Evolutionary conservation across 139 green algal genomes (phyloP).

Genomic region (Mesotaenium endlicherianum): DNA sequence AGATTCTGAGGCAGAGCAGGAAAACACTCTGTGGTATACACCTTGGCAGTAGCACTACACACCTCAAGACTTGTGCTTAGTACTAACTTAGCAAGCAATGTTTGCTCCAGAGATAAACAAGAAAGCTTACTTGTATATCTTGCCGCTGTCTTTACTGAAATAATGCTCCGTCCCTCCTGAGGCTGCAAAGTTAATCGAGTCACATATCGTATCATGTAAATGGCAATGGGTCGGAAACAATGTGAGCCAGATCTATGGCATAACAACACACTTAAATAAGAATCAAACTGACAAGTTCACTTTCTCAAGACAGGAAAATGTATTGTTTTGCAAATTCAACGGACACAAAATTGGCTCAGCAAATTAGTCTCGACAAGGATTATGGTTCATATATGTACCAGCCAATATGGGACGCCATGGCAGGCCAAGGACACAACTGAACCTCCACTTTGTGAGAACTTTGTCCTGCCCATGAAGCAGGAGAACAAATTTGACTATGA

Average conservation of each 20-base stretch:
- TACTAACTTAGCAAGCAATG: too few species aligned
- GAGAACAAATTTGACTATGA: too few species aligned
- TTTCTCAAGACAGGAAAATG: neutral
- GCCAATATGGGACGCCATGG: slow-evolving; percentile 45
- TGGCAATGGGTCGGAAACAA: neutral
- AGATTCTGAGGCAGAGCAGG: too few species aligned
- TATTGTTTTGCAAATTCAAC: neutral
- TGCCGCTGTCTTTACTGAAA: slow-evolving; percentile 28
- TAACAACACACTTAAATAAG: neutral
- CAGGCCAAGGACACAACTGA: slow-evolving; percentile 39
- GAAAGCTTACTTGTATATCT: slow-evolving; percentile 52
- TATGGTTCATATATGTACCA: neutral
- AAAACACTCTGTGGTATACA: too few species aligned
- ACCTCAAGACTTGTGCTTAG: too few species aligned
- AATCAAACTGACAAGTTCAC: neutral
- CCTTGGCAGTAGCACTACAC: too few species aligned
- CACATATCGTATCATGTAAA: neutral
- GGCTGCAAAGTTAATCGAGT: neutral
- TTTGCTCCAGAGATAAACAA: too few species aligned
- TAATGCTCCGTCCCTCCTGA: slow-evolving; percentile 44
- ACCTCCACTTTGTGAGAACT: slow-evolving; percentile 37
- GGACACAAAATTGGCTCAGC: neutral
- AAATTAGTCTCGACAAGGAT: neutral
- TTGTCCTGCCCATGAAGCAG: slow-evolving; percentile 32
- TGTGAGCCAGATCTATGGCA: neutral